Evolutionary conservation across 176 grass and related monocot species (phyloP).

Genomic region (Stipa capillata): DNA sequence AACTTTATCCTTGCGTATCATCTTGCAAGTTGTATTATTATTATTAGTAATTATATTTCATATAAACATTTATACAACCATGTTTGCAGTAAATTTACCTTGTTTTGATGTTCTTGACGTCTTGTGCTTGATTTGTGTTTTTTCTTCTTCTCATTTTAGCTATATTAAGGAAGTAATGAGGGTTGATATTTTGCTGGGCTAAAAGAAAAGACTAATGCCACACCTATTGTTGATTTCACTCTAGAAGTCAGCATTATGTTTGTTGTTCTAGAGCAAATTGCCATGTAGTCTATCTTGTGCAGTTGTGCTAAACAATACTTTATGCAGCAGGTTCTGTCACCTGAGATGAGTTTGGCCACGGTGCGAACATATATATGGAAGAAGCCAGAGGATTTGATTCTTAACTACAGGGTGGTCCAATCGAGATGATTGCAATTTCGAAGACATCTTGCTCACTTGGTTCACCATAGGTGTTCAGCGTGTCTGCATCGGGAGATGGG

Average conservation of each 20-base stretch:
- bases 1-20: no score
- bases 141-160: no score
- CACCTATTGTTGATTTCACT: not conserved
- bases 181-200: not conserved
- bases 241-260: not conserved
- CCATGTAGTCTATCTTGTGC: not conserved
- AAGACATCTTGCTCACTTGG: constrained; percentile 10
- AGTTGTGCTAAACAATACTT: constrained; percentile 4
- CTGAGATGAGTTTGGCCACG: constrained; percentile 88
- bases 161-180: not conserved
- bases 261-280: not conserved
- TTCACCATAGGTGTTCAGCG: constrained; percentile 1
- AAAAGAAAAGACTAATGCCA: not conserved
- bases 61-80: no score
- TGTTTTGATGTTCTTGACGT: no score
- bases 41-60: no score
- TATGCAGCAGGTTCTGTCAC: constrained; percentile 52
- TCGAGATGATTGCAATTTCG: constrained; percentile 32
- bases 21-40: no score
- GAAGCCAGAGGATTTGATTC: constrained; percentile 88
- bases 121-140: no score
- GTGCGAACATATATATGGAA: constrained; percentile 92
- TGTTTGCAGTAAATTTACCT: no score
- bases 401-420: constrained; percentile 77
- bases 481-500: not conserved